Conservation (phyloP, 202 grass and related monocot genomes). For the Eragrostis tef region DNA sequence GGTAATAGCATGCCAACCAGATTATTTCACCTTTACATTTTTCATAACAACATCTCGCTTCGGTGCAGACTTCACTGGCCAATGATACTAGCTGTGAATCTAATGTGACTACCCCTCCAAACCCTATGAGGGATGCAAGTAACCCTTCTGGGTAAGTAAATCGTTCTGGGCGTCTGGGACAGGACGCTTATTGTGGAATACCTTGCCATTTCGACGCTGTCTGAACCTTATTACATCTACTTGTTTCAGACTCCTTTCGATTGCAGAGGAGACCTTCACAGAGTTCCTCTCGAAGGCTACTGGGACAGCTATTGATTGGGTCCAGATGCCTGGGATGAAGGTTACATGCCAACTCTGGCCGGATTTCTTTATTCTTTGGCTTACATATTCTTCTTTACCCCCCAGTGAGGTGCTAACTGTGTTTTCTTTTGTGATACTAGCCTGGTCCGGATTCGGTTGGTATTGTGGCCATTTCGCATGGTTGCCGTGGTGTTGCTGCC, state of each 20-base stretch:
- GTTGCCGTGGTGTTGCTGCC: slow-evolving; percentile 87
- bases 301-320: slow-evolving; percentile 99
- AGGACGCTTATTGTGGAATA: slow-evolving; percentile 7
- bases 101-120: slow-evolving; percentile 84
- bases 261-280: slow-evolving; percentile 95
- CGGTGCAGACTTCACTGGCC: slow-evolving; percentile 66
- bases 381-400: neutral
- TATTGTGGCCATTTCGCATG: slow-evolving; percentile 95
- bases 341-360: slow-evolving; percentile 44
- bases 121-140: slow-evolving; percentile 82
- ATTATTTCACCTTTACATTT: slow-evolving; percentile 8
- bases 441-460: slow-evolving; percentile 99
- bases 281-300: slow-evolving; percentile 99
- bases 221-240: neutral
- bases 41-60: slow-evolving; percentile 40
- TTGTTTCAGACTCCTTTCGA: slow-evolving; percentile 74
- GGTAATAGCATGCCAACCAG: neutral
- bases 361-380: slow-evolving; percentile 7
- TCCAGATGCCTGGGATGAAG: slow-evolving; percentile 99
- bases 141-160: slow-evolving; percentile 94
- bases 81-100: slow-evolving; percentile 95
- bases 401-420: neutral
- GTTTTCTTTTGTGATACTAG: slow-evolving; percentile 48
- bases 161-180: neutral
- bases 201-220: neutral